These are phyloP conservation scores for Colletotrichum viniferum DNA, from an alignment of 2,329 filamentous ascomycete species.

Conservation along the genomic window DNA sequence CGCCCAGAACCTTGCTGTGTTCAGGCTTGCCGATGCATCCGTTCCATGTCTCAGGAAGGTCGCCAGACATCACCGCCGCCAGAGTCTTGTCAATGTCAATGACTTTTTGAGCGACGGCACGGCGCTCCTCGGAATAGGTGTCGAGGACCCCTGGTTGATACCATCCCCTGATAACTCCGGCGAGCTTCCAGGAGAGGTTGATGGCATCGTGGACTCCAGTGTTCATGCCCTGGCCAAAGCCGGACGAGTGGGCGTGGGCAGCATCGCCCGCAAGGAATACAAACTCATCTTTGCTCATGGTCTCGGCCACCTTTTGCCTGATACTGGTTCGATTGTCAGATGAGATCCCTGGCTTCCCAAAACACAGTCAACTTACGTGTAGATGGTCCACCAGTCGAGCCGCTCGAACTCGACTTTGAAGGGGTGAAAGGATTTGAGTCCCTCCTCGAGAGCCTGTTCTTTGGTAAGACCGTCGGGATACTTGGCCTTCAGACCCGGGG, in stretches of 20 bases:
- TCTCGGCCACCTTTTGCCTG: background rate
- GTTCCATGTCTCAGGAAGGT: background rate
- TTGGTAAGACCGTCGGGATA: background rate
- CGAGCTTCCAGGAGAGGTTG: background rate
- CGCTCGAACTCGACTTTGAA: background rate
- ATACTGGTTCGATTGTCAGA: background rate
- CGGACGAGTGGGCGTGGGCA: background rate
- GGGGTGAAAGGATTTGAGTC: background rate
- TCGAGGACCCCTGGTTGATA: background rate
- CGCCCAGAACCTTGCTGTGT: background rate
- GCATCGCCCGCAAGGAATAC: background rate
- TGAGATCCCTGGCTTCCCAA: background rate
- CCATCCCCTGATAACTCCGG: background rate
- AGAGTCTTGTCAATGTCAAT: background rate
- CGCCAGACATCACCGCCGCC: background rate
- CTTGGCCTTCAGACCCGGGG: background rate
- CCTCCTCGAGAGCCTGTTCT: background rate
- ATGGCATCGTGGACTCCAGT: background rate
- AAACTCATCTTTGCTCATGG: background rate
- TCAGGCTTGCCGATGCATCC: background rate
- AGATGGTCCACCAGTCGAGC: background rate
- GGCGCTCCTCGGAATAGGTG: background rate
- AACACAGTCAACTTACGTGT: background rate
- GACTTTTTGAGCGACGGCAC: background rate
- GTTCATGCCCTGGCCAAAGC: background rate